Percentiles rank a stretch among this genome's conserved stretches.
phyloP scores from a whole-genome alignment of 2,329 filamentous ascomycete species.

The Penicillium sp. region DNA sequence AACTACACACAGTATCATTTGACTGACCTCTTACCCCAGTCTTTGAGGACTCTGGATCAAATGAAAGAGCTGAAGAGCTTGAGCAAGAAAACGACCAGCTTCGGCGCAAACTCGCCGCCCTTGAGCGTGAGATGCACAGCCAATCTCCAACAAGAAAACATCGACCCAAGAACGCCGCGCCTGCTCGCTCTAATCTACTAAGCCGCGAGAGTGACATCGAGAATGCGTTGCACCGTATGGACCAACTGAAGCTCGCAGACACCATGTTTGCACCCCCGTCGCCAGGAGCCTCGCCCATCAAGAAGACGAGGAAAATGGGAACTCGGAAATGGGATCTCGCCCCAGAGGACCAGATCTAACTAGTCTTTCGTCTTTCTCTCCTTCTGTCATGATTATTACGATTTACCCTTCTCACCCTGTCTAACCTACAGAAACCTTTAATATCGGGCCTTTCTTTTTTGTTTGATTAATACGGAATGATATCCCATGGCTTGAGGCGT shows the following conservation, averaged over 20 bases:
- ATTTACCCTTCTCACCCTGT: constrained; percentile 10
- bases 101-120: constrained; percentile 60
- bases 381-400: constrained; percentile 19
- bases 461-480: constrained; percentile 17
- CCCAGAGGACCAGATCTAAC: constrained; percentile 41
- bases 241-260: constrained; percentile 40
- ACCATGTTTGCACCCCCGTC: constrained; percentile 32
- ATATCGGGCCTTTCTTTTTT: constrained; percentile 8
- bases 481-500: constrained; percentile 18
- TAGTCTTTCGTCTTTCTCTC: not conserved
- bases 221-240: constrained; percentile 40
- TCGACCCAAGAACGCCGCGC: constrained; percentile 32
- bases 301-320: constrained; percentile 46
- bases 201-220: constrained; percentile 43
- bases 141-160: constrained; percentile 62
- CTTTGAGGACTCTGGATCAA: constrained; percentile 50
- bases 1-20: not conserved
- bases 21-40: constrained; percentile 34
- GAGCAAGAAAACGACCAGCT: constrained; percentile 71
- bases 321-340: constrained; percentile 50
- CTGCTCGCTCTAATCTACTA: constrained; percentile 31
- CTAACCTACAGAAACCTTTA: constrained; percentile 3
- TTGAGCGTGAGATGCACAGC: constrained; percentile 64
- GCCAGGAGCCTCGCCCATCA: constrained; percentile 33
- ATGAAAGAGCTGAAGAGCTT: constrained; percentile 64